These are phyloP conservation scores for Ogataea pini DNA, from an alignment of 805 yeast genomes.

Conservation along the genomic window DNA sequence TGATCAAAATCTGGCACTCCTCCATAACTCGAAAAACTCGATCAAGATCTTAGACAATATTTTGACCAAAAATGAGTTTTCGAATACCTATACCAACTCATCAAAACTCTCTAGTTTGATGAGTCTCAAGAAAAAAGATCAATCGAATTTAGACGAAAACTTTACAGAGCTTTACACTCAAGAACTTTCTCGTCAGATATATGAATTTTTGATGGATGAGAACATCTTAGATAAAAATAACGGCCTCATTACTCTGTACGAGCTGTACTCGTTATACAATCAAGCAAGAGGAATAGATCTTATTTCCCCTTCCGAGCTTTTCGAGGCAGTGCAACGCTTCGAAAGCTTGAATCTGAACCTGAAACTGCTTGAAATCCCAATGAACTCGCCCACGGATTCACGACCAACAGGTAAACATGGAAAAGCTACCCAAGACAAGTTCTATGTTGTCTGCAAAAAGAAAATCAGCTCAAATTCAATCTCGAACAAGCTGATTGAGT, in stretches of 20 bases:
- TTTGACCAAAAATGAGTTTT: conserved; percentile 31
- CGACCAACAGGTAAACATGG: conserved; percentile 17
- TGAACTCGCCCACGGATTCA: conserved; percentile 31
- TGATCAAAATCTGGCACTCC: conserved; percentile 27
- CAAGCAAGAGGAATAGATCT: conserved; percentile 65
- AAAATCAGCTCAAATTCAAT: conserved; percentile 26
- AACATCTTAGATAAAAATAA: conserved; percentile 50
- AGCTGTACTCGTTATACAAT: conserved; percentile 64
- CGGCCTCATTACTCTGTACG: conserved; percentile 62
- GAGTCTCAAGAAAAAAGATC: conserved; percentile 17
- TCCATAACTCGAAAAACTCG: conserved; percentile 33
- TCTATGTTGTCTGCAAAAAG: conserved; percentile 30
- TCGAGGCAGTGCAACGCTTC: conserved; percentile 58
- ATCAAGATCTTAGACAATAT: conserved; percentile 31
- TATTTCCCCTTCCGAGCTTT: conserved; percentile 68
- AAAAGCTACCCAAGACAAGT: conserved; percentile 25
- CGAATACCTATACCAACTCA: conserved; percentile 23
- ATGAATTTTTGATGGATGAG: conserved; percentile 60
- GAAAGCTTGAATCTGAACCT: conserved; percentile 42
- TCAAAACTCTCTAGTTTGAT: conserved; percentile 25
- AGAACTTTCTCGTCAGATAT: conserved; percentile 77
- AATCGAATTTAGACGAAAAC: conserved; percentile 14
- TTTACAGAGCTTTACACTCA: conserved; percentile 39
- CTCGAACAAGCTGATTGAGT: conserved; percentile 22
- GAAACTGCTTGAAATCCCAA: conserved; percentile 48